Base-by-base conservation (phyloP, 208 protist species). In the Leptomonas seymouri region DNA sequence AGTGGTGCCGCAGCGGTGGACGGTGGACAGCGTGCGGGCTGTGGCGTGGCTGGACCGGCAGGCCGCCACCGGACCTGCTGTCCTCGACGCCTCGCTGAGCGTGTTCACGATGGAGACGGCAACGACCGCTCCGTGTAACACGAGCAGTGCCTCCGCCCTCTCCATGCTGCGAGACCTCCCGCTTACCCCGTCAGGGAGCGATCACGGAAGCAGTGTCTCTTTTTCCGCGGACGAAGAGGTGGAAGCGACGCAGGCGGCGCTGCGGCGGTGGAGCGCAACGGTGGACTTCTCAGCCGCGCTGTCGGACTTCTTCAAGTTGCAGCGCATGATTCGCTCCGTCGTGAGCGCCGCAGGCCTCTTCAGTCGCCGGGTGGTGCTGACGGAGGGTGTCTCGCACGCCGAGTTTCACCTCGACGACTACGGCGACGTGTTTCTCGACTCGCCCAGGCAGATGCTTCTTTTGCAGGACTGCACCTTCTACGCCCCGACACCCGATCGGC, bases 381-480 rank as follows among this genome's bases (percentile, higher is more conserved):
- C 45, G 27, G 36, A 61, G 14, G 55, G 61, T 18, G 9, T 44
- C 50, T 0, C 51, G 7, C 48, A 50, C 53, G 27, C 65, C 27
- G 28, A 59, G 14, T 83, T 87, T 44, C 57, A 87, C 49, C 49
- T 94, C 16, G 72, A 81, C 55, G 31, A 76, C 20, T 71, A 64
- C 18, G 86, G 83, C 11, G 60, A 80, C 28, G 44, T 81, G 20
- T 86, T 87, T 36, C 76, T 93, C 66, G 73, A 90, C 42, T 59
- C 53, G 2, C 65, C 72, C 8, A 70, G 44, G 25, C 68, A 84
- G 51, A 27, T 93, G 53, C 27, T 90, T 23, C 27, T 82, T 7
- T 65, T 90, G 18, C 78, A 87, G 41, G 57, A 66, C 44, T 93
- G 87, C 61, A 67, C 46, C 15, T 90, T 93, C 73, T 41, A 62